phyloP scores from a whole-genome alignment of 257 asterid species.

The Rehmannia glutinosa region DNA sequence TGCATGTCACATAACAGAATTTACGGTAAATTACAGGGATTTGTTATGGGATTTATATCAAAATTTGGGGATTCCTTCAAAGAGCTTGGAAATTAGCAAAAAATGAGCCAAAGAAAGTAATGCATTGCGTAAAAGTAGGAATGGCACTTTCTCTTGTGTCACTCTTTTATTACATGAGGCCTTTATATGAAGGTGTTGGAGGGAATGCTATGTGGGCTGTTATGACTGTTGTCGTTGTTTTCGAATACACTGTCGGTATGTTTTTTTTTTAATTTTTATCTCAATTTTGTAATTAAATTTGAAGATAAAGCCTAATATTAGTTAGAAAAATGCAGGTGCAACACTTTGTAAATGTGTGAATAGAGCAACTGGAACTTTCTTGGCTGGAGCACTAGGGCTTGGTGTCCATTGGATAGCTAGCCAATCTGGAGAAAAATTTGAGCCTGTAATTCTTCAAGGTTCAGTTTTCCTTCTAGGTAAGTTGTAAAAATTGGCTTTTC shows the following conservation, averaged over 20 bases:
- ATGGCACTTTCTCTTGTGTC: constrained; percentile 72
- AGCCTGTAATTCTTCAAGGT: constrained; percentile 62
- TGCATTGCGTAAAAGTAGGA: constrained; percentile 77
- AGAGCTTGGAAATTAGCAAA: constrained; percentile 60
- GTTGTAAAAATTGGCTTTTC: too few species aligned
- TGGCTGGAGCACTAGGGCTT: constrained; percentile 75
- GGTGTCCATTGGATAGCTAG: constrained; percentile 92
- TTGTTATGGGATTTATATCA: constrained; percentile 14
- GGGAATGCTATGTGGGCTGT: constrained; percentile 92
- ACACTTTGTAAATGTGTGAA: constrained; percentile 64
- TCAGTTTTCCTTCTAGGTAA: constrained; percentile 75
- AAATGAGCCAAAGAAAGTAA: constrained; percentile 58
- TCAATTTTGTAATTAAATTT: neutral
- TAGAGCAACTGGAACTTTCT: constrained; percentile 52
- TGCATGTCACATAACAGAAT: constrained; percentile 3
- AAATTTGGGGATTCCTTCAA: constrained; percentile 37
- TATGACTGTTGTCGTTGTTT: constrained; percentile 84
- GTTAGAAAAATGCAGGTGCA: constrained; percentile 42
- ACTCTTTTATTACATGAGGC: constrained; percentile 74
- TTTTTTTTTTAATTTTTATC: neutral
- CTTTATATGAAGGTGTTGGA: constrained; percentile 74
- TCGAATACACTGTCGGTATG: constrained; percentile 78
- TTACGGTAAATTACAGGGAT: constrained; percentile 13
- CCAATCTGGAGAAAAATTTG: constrained; percentile 50
- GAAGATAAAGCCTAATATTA: neutral